These are phyloP conservation scores for Hypholoma fasciculare DNA, from an alignment of 768 basidiomycete genomes.

Conservation along the genomic window DNA sequence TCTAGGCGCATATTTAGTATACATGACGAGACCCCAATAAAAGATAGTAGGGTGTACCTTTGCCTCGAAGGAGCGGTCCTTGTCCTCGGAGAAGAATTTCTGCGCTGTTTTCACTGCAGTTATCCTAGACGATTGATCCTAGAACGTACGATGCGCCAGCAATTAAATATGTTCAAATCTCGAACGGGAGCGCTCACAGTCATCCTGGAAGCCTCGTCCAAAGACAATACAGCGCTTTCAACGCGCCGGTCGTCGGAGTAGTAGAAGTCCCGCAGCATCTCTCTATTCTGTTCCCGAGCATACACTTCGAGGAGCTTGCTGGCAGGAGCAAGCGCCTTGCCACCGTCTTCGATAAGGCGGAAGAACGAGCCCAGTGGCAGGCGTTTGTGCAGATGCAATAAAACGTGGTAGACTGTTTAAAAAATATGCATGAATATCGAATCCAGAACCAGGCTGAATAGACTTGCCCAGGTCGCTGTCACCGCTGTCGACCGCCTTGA, in stretches of 20 bases:
- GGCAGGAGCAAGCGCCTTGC: constrained; percentile 70
- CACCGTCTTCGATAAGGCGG: constrained; percentile 90
- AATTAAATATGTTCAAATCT: not conserved
- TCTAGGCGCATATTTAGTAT: constrained; percentile 43
- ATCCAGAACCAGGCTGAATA: not conserved
- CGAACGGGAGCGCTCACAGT: constrained; percentile 38
- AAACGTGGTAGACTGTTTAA: constrained; percentile 85
- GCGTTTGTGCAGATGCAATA: constrained; percentile 83
- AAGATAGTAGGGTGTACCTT: constrained; percentile 50
- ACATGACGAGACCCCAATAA: not conserved
- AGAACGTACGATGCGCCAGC: not conserved
- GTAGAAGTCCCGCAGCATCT: constrained; percentile 94
- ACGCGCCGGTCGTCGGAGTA: constrained; percentile 96
- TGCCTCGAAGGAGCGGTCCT: constrained; percentile 87
- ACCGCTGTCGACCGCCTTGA: constrained; percentile 91
- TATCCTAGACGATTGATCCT: constrained; percentile 78
- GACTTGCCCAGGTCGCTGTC: constrained; percentile 88
- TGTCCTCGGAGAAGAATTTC: constrained; percentile 95
- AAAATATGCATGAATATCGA: not conserved
- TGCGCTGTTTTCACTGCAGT: constrained; percentile 78
- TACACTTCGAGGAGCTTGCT: constrained; percentile 85
- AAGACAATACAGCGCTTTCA: constrained; percentile 86
- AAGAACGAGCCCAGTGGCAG: constrained; percentile 91
- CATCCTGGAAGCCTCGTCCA: constrained; percentile 79
- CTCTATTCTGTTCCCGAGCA: constrained; percentile 85